Base-by-base conservation (phyloP, 306 rosid genomes). In the Spatholobus suberectus region DNA sequence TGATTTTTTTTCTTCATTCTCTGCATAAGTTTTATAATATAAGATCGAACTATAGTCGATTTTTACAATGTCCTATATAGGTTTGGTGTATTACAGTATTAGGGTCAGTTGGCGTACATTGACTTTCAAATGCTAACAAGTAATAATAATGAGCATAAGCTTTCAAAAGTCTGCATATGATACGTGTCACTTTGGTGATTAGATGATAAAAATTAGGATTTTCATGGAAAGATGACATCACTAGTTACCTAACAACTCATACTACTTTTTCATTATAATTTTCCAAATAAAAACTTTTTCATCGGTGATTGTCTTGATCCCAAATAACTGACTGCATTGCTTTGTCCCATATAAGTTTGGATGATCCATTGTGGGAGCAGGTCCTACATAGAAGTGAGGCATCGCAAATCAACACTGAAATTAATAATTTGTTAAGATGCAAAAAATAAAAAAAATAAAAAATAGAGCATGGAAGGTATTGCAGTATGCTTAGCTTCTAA, bases 181-280 rank as follows among this genome's bases (percentile, higher is more conserved):
- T n/a, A 27, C 27, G 23, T 18, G 68, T 21, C 71, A 75, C 52
- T 29, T 38, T 29, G 23, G 57, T 44, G 44, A 77, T 59, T 77
- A 7, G 58, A 77, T 83, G 54, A 44, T 34, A 69, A 32, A 29
- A n/a, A 4, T 70, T 46, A 11, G 17, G 18, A 58, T 77, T 59
- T 24, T 46, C 8, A 77, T 55, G 12, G 54, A 76, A 69, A 58
- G 47, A 68, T 83, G 82, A 69, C 51, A 57, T 44, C 44, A 55
- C 54, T 54, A 13, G 32, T 67, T 76, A 82, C 79, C 79, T 72
- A 81, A 59, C 79, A 7, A 37, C 47, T 20, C 1, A 2, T 17
- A 5, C 41, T 41, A 55, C 61, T 6, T 70, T 12, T 21, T 49
- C 3, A 6, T 17, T 47, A 21, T 20, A 29, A 20, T 34, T 29